Percentiles rank a stretch among this genome's conserved stretches.
Evolutionary conservation across 306 rosid species (phyloP).

Genomic region (Gillenia trifoliata): DNA sequence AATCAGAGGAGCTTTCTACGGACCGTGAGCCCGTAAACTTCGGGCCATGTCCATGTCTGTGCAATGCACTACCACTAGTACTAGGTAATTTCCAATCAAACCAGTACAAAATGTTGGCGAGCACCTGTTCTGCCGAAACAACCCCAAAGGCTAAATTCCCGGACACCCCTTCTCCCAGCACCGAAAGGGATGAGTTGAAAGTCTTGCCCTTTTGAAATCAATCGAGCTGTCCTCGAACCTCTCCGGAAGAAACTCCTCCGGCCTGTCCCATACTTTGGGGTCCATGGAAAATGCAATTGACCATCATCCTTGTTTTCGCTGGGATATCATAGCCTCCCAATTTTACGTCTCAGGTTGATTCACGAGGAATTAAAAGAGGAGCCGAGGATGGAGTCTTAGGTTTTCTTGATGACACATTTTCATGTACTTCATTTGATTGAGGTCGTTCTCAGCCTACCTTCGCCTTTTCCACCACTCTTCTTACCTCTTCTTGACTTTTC

Average conservation of each 20-base stretch:
- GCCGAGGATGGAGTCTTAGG: constrained; percentile 43
- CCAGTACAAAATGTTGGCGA: constrained; percentile 33
- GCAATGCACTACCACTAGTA: not conserved
- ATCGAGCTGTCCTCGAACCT: no score
- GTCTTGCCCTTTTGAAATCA: no score
- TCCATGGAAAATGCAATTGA: constrained; percentile 54
- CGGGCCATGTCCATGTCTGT: constrained; percentile 10
- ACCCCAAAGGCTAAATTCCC: constrained; percentile 9
- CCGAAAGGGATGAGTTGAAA: no score
- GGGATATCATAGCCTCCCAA: constrained; percentile 42
- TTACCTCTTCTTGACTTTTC: constrained; percentile 57
- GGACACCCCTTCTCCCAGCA: no score
- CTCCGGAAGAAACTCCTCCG: no score
- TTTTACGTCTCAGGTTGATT: constrained; percentile 16
- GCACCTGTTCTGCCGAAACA: not conserved
- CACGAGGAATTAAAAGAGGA: constrained; percentile 36
- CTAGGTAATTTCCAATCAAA: constrained; percentile 38
- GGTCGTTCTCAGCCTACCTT: constrained; percentile 28
- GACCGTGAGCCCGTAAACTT: constrained; percentile 12
- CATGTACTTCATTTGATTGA: constrained; percentile 41
- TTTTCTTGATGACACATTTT: constrained; percentile 45
- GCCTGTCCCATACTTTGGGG: not conserved
- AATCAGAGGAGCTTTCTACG: constrained; percentile 28
- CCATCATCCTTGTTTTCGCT: constrained; percentile 21
- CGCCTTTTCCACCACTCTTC: constrained; percentile 40